phyloP scores from a whole-genome alignment of 2,329 filamentous ascomycete species.

The Lecanosticta acicola region DNA sequence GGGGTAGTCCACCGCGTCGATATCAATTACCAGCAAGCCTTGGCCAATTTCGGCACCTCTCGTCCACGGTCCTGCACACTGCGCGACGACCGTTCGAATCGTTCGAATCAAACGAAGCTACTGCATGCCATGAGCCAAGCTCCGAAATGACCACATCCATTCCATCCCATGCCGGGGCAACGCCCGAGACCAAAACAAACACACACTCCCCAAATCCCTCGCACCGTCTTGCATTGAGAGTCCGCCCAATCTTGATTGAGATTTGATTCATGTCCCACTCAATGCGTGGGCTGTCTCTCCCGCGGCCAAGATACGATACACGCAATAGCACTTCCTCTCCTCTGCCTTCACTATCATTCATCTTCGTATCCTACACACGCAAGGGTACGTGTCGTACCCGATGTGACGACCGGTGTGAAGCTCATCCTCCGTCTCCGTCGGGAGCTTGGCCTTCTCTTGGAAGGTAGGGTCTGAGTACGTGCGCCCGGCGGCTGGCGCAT shows the following conservation, averaged over 20 bases:
- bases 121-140: slow-evolving; percentile 17
- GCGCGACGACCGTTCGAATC: slow-evolving; percentile 8
- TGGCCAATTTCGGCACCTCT: slow-evolving; percentile 15
- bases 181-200: slow-evolving; percentile 9
- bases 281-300: no score
- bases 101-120: not conserved
- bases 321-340: no score
- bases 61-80: not conserved
- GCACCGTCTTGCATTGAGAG: not conserved
- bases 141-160: slow-evolving; percentile 14
- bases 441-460: not conserved
- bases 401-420: not conserved
- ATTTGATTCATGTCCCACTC: no score
- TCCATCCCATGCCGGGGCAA: slow-evolving; percentile 2
- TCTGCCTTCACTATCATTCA: no score
- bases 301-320: no score
- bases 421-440: not conserved
- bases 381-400: not conserved
- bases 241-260: not conserved
- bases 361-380: no score
- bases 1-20: not conserved
- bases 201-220: not conserved
- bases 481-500: not conserved
- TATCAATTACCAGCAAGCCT: slow-evolving; percentile 6
- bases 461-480: no score